Evolutionary conservation across 2,329 filamentous ascomycete genomes (phyloP).

Genomic region (Calonectria naviculata): DNA sequence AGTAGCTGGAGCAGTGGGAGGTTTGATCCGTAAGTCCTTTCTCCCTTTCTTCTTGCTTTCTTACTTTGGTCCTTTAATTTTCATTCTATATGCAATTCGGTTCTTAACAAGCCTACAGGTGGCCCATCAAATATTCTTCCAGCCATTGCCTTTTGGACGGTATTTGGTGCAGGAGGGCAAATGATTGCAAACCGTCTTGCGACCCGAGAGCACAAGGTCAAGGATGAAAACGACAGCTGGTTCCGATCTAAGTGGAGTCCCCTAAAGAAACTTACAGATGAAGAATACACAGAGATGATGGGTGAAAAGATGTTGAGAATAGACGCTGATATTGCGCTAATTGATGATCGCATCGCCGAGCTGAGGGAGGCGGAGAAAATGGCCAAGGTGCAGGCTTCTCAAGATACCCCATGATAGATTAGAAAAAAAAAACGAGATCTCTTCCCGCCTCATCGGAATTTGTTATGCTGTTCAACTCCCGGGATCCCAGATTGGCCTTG

Average conservation of each 20-base stretch:
- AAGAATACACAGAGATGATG: conserved; percentile 78
- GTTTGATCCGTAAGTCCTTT: conserved; percentile 59
- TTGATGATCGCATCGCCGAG: conserved; percentile 78
- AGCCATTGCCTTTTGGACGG: conserved; percentile 60
- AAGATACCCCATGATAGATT: conserved; percentile 22
- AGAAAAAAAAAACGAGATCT: background rate
- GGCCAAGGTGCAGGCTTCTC: conserved; percentile 17
- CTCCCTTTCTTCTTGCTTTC: too few species aligned
- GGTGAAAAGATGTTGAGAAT: conserved; percentile 76
- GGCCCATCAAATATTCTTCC: conserved; percentile 65
- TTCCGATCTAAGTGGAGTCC: conserved; percentile 77
- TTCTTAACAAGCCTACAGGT: conserved; percentile 49
- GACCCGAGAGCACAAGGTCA: conserved; percentile 34
- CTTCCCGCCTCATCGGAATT: background rate
- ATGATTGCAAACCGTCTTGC: conserved; percentile 47
- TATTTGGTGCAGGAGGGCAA: conserved; percentile 54
- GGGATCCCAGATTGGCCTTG: background rate
- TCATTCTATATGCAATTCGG: background rate
- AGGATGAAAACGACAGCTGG: conserved; percentile 55
- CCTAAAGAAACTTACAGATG: conserved; percentile 75
- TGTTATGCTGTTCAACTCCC: background rate
- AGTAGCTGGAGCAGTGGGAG: conserved; percentile 72
- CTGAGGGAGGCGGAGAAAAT: conserved; percentile 35
- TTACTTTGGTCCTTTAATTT: too few species aligned
- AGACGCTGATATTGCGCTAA: conserved; percentile 80